Percentiles rank a stretch among this genome's conserved stretches.
Evolutionary conservation across 306 rosid genomes (phyloP).

Genomic region (Geum urbanum): DNA sequence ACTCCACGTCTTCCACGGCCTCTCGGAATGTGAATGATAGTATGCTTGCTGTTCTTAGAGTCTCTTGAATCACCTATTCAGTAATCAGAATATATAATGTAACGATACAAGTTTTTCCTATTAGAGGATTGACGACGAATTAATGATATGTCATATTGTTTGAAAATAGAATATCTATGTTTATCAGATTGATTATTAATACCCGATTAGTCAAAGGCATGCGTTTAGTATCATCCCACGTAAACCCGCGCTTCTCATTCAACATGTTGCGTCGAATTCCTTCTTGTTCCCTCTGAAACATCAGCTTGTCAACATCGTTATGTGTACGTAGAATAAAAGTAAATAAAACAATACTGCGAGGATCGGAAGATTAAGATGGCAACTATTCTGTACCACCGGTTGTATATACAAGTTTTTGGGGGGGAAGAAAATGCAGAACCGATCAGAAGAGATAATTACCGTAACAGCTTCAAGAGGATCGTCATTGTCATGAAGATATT

Average conservation of each 20-base stretch:
- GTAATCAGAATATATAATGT: background rate
- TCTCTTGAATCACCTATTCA: conserved; percentile 71
- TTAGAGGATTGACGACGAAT: background rate
- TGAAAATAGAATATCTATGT: background rate
- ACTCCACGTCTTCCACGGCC: conserved; percentile 73
- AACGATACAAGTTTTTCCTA: background rate
- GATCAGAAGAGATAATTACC: conserved; percentile 22
- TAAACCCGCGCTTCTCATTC: conserved; percentile 51
- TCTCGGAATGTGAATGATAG: conserved; percentile 91
- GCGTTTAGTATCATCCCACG: conserved; percentile 73
- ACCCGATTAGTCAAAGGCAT: conserved; percentile 70
- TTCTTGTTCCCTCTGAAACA: conserved; percentile 71
- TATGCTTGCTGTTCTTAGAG: conserved; percentile 78
- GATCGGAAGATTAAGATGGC: background rate
- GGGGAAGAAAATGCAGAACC: background rate
- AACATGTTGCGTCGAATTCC: conserved; percentile 35
- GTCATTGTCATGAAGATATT: conserved; percentile 65
- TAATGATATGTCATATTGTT: background rate
- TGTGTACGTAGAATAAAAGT: background rate
- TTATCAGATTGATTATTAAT: background rate
- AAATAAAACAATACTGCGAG: background rate
- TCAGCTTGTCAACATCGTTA: background rate
- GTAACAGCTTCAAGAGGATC: conserved; percentile 55
- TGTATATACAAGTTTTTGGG: background rate
- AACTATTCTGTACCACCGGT: background rate